phyloP scores from a whole-genome alignment of 2,329 filamentous ascomycete genomes.

The Penicillium sp. region DNA sequence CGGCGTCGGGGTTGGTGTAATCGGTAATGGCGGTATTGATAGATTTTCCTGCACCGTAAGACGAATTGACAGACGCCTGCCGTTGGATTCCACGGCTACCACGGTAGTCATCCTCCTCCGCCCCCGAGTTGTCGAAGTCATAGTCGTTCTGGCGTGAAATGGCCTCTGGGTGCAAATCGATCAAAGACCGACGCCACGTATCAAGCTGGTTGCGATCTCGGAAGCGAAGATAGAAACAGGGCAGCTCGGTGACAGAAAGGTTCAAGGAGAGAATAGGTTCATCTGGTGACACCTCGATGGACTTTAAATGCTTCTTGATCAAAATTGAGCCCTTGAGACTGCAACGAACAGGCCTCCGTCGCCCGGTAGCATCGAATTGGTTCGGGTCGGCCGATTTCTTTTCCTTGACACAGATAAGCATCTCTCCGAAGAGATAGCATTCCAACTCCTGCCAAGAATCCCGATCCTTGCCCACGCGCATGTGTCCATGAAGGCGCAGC shows the following conservation, averaged over 20 bases:
- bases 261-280: slow-evolving; percentile 84
- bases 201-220: slow-evolving; percentile 76
- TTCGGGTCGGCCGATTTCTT: slow-evolving; percentile 65
- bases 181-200: slow-evolving; percentile 81
- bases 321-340: slow-evolving; percentile 96
- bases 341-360: slow-evolving; percentile 69
- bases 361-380: slow-evolving; percentile 62
- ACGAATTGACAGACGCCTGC: slow-evolving; percentile 78
- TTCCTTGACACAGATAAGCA: slow-evolving; percentile 99
- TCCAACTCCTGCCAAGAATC: slow-evolving; percentile 96
- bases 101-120: slow-evolving; percentile 84
- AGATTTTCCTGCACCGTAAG: slow-evolving; percentile 77
- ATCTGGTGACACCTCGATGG: slow-evolving; percentile 71
- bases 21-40: slow-evolving; percentile 87
- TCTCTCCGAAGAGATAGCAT: slow-evolving; percentile 95
- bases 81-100: slow-evolving; percentile 56
- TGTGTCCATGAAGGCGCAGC: slow-evolving; percentile 80
- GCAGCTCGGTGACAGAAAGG: slow-evolving; percentile 85
- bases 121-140: slow-evolving; percentile 75
- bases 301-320: slow-evolving; percentile 95
- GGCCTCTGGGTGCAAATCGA: slow-evolving; percentile 73
- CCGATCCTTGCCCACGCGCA: slow-evolving; percentile 93
- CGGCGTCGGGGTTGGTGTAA: slow-evolving; percentile 69
- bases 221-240: slow-evolving; percentile 91
- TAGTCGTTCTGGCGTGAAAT: slow-evolving; percentile 68